Evolutionary conservation across 257 asterid species (phyloP).

Genomic region (Solanum virginianum): DNA sequence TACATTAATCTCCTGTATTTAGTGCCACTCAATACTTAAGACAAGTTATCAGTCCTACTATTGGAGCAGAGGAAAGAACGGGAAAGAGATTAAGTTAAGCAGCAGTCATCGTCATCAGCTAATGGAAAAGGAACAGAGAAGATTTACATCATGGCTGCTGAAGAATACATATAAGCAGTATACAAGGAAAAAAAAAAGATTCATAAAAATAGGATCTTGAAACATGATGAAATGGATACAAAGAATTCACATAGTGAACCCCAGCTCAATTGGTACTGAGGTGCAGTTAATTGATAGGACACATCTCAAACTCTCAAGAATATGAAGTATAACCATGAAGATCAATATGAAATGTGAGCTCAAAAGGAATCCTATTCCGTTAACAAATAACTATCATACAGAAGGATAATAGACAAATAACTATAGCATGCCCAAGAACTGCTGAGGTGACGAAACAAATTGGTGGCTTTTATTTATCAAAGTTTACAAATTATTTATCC

Average conservation of each 20-base stretch:
- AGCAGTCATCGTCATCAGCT: neutral
- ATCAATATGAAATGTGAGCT: neutral
- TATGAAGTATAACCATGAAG: neutral
- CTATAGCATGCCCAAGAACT: neutral
- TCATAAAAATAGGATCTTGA: neutral
- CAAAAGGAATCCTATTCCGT: neutral
- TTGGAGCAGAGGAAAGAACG: neutral
- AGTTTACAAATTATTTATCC: neutral
- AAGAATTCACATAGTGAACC: neutral
- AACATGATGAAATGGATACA: neutral
- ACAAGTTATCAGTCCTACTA: neutral
- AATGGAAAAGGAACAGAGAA: neutral
- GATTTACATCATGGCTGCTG: neutral
- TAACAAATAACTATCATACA: neutral
- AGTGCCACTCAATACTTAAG: neutral
- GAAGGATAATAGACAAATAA: neutral
- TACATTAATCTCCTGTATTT: neutral
- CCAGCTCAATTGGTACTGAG: neutral
- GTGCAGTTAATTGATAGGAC: neutral
- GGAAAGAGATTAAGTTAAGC: neutral
- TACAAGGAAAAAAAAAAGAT: neutral
- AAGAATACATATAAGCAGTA: neutral
- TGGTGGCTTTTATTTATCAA: neutral
- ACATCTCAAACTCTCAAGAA: neutral
- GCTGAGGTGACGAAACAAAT: neutral